phyloP scores from a whole-genome alignment of 352 stramenopile genomes.

The Aphanomyces stellatus region DNA sequence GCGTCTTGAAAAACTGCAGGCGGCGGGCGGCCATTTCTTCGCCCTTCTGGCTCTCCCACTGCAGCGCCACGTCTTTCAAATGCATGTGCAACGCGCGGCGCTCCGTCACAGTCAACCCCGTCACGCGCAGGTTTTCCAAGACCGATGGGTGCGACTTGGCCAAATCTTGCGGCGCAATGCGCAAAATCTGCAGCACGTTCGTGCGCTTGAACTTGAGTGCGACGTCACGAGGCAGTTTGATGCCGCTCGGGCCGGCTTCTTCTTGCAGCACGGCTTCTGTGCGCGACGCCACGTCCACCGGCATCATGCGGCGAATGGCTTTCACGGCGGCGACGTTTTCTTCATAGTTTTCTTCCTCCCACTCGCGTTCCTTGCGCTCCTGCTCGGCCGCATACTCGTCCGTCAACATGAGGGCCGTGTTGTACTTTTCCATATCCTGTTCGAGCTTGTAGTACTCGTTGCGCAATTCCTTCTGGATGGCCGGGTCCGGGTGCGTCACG shows the following conservation, averaged over 20 bases:
- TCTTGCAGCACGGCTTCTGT: constrained; percentile 68
- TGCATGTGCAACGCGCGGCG: constrained; percentile 84
- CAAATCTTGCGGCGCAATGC: constrained; percentile 81
- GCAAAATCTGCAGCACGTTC: constrained; percentile 86
- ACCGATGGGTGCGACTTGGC: constrained; percentile 83
- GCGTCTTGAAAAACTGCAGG: constrained; percentile 87
- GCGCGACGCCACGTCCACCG: constrained; percentile 81
- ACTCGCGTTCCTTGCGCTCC: constrained; percentile 84
- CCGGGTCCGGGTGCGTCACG: constrained; percentile 72
- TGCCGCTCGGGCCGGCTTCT: constrained; percentile 58
- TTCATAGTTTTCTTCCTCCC: constrained; percentile 85
- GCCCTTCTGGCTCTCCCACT: constrained; percentile 82
- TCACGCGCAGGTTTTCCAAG: constrained; percentile 87
- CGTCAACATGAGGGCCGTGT: constrained; percentile 85
- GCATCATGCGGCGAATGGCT: constrained; percentile 87
- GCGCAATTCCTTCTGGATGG: constrained; percentile 74
- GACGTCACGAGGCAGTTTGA: constrained; percentile 64
- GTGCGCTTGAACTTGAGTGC: constrained; percentile 90
- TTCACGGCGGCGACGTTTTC: constrained; percentile 83
- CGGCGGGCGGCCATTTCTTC: constrained; percentile 91
- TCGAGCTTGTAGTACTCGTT: constrained; percentile 91
- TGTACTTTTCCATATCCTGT: constrained; percentile 93
- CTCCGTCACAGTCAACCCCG: constrained; percentile 85
- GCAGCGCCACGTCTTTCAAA: constrained; percentile 69
- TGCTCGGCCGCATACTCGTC: constrained; percentile 89